These are phyloP conservation scores for Penicillium soppii DNA, from an alignment of 495 filamentous ascomycete species.

Conservation along the genomic window DNA sequence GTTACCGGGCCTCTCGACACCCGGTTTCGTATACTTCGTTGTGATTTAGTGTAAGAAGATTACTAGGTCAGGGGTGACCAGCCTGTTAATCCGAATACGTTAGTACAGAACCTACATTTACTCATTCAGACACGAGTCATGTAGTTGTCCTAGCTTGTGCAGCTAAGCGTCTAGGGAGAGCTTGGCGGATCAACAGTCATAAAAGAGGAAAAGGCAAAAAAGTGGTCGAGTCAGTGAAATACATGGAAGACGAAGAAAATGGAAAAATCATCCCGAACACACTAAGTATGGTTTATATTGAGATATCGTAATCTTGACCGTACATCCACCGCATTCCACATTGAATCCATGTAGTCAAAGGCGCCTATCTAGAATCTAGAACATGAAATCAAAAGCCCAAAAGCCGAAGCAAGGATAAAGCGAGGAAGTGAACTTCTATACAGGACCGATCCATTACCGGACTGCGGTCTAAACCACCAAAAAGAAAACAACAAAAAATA, in stretches of 20 bases:
- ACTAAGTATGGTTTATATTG: neutral
- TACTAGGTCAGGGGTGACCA: too few species aligned
- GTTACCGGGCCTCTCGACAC: too few species aligned
- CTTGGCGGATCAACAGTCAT: neutral
- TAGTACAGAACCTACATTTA: too few species aligned
- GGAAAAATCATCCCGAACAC: neutral
- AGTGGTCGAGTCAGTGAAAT: neutral
- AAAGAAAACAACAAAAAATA: neutral
- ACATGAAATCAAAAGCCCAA: constrained; percentile 4
- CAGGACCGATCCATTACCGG: neutral
- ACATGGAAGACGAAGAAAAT: too few species aligned
- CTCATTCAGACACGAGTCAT: too few species aligned
- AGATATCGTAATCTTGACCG: constrained; percentile 1
- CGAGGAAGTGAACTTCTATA: constrained; percentile 10
- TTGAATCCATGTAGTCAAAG: neutral
- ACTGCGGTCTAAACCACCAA: neutral
- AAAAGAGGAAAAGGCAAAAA: neutral
- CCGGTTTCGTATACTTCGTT: too few species aligned
- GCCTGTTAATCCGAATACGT: too few species aligned
- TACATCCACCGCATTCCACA: constrained; percentile 1
- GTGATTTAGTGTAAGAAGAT: too few species aligned
- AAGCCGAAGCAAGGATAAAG: neutral
- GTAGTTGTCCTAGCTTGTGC: too few species aligned
- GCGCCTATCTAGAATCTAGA: constrained; percentile 2
- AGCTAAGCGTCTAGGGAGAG: too few species aligned